A percentile compares a stretch with the other conserved stretches of the same genome.
These are phyloP conservation scores for Cucurbita argyrosperma DNA, from an alignment of 306 rosid genomes.

Conservation along the genomic window DNA sequence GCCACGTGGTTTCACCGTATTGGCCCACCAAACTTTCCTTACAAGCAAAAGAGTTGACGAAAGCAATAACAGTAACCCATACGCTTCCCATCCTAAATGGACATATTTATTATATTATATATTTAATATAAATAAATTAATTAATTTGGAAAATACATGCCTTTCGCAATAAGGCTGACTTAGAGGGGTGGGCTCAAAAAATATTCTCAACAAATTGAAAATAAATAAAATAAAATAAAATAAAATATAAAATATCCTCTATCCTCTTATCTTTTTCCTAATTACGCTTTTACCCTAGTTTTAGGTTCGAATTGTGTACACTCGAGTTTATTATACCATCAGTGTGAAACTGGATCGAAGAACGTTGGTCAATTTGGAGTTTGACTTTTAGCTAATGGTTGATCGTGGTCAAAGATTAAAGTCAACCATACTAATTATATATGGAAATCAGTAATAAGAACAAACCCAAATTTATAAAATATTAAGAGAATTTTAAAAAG, in stretches of 20 bases:
- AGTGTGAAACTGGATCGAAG: not conserved
- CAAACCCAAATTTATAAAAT: too few species aligned
- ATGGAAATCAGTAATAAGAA: too few species aligned
- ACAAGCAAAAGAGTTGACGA: constrained; percentile 1
- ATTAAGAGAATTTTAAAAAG: too few species aligned
- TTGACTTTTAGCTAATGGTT: not conserved
- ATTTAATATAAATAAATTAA: too few species aligned
- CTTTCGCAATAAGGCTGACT: constrained; percentile 26
- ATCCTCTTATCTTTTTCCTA: not conserved
- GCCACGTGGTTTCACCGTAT: not conserved
- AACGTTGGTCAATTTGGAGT: not conserved
- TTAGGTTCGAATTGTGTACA: not conserved
- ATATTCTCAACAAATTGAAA: not conserved
- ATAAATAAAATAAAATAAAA: too few species aligned
- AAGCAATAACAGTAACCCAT: not conserved
- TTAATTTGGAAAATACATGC: not conserved
- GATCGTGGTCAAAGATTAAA: not conserved
- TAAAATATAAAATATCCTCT: not conserved
- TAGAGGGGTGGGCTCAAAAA: constrained; percentile 13
- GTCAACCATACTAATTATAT: too few species aligned
- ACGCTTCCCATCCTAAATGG: not conserved
- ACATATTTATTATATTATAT: not conserved
- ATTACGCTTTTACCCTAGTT: not conserved
- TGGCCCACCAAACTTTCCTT: not conserved
- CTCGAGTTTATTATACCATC: not conserved